A percentile compares a stretch with the other conserved stretches of the same genome.
Evolutionary conservation across 1,139 yeast species (phyloP).

Genomic region (Pichia kudriavzevii): DNA sequence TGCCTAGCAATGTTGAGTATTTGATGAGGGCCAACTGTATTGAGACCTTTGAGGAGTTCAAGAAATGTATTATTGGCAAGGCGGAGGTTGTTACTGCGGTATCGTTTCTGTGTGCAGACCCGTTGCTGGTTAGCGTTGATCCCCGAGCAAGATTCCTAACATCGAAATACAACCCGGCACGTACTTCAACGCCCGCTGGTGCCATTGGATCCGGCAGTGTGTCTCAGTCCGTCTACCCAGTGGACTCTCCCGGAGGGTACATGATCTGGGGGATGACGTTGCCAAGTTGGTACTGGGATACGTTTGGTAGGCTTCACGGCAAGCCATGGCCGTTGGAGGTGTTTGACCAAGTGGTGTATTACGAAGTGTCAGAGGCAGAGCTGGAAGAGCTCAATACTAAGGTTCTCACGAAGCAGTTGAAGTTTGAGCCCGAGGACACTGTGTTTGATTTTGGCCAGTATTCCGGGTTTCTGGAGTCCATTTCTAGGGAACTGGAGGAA

Average conservation of each 20-base stretch:
- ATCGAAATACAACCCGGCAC: conserved; percentile 34
- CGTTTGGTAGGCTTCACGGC: conserved; percentile 28
- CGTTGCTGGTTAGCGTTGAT: conserved; percentile 31
- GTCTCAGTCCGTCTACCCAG: conserved; percentile 31
- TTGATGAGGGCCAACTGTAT: conserved; percentile 31
- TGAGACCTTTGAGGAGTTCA: conserved; percentile 28
- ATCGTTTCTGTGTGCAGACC: conserved; percentile 34
- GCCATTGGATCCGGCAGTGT: conserved; percentile 33
- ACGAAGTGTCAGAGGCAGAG: conserved; percentile 31
- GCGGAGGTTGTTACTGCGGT: conserved; percentile 32
- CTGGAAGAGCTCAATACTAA: conserved; percentile 26
- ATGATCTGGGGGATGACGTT: conserved; percentile 35
- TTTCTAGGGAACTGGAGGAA: conserved; percentile 24
- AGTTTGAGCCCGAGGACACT: conserved; percentile 23
- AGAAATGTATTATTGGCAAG: conserved; percentile 27
- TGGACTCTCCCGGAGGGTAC: conserved; percentile 36
- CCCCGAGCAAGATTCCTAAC: conserved; percentile 31
- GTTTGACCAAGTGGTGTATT: conserved; percentile 33
- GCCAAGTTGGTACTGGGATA: conserved; percentile 34
- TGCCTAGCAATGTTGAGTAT: conserved; percentile 31
- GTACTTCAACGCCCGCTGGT: conserved; percentile 35
- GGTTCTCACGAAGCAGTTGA: conserved; percentile 28
- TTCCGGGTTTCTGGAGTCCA: conserved; percentile 24
- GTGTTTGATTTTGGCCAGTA: conserved; percentile 30
- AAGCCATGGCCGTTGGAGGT: conserved; percentile 32